phyloP scores from a whole-genome alignment of 2,329 filamentous ascomycete genomes.

The Hypoxylon sp. region DNA sequence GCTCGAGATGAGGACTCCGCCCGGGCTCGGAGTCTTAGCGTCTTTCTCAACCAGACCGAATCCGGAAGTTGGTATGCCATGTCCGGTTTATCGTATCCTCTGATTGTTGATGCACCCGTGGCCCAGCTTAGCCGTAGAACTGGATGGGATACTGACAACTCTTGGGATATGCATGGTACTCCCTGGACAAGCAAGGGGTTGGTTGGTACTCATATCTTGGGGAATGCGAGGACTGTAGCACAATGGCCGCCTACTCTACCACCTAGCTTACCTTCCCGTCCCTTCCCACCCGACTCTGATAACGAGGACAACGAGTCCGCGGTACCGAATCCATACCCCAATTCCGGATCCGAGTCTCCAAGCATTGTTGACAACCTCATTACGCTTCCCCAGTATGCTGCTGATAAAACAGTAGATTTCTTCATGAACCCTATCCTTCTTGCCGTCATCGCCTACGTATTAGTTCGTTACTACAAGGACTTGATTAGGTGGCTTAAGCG shows the following conservation, averaged over 20 bases:
- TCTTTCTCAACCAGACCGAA: constrained; percentile 90
- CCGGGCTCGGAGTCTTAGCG: constrained; percentile 71
- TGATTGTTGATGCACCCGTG: constrained; percentile 78
- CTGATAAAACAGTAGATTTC: constrained; percentile 68
- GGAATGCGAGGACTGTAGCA: constrained; percentile 57
- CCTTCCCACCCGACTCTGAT: constrained; percentile 44
- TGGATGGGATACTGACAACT: constrained; percentile 63
- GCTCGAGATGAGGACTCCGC: constrained; percentile 64
- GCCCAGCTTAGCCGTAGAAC: constrained; percentile 63
- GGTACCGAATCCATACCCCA: constrained; percentile 49
- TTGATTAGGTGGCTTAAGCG: constrained; percentile 58
- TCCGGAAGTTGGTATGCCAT: constrained; percentile 94
- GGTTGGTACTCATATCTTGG: constrained; percentile 79
- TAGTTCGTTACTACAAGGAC: constrained; percentile 64
- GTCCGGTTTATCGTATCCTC: constrained; percentile 87
- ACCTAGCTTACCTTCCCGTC: constrained; percentile 51
- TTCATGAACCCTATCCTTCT: constrained; percentile 57
- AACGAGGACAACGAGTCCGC: constrained; percentile 55
- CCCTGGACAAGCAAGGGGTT: constrained; percentile 72
- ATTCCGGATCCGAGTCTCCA: constrained; percentile 56
- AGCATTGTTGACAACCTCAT: constrained; percentile 67
- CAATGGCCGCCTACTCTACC: constrained; percentile 59
- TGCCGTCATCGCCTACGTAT: constrained; percentile 55
- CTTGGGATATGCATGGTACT: constrained; percentile 57
- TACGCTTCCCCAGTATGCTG: constrained; percentile 65